Percentiles rank a stretch among this genome's conserved stretches.
phyloP scores from a whole-genome alignment of 1,284 basidiomycete species.

The Tausonia pullulans region DNA sequence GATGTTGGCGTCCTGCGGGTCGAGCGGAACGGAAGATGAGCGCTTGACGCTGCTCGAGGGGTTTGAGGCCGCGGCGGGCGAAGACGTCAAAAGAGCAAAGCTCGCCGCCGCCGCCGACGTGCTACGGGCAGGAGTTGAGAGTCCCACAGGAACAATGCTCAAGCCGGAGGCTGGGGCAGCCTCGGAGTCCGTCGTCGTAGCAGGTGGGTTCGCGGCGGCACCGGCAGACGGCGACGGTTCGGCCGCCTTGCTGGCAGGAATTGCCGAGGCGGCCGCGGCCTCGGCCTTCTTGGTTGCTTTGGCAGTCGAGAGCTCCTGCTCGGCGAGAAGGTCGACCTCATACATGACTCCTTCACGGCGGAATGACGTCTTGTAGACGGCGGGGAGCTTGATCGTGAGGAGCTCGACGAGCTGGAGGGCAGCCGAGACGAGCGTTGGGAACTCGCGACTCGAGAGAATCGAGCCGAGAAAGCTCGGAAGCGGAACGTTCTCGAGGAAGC shows the following conservation, averaged over 20 bases:
- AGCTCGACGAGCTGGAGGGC: conserved; percentile 86
- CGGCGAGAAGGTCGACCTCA: conserved; percentile 67
- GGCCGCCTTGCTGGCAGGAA: too few relatives aligned
- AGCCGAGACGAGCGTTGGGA: conserved; percentile 67
- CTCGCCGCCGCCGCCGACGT: background rate
- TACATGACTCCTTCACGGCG: conserved; percentile 86
- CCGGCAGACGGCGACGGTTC: too few relatives aligned
- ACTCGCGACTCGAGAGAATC: conserved; percentile 80
- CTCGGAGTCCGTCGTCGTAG: background rate
- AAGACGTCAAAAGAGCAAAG: conserved; percentile 19
- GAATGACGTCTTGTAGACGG: conserved; percentile 74
- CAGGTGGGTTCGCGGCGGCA: background rate
- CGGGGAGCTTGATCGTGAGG: conserved; percentile 65
- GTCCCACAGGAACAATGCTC: too few relatives aligned
- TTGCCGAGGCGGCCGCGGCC: conserved; percentile 3
- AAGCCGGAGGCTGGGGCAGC: too few relatives aligned
- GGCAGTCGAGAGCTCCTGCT: conserved; percentile 46
- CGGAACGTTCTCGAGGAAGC: conserved; percentile 70
- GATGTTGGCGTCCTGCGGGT: conserved; percentile 83
- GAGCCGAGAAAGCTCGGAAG: conserved; percentile 86
- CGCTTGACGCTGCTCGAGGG: conserved; percentile 40
- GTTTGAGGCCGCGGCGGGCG: conserved; percentile 29
- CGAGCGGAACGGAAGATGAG: conserved; percentile 35
- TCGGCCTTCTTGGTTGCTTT: conserved; percentile 36
- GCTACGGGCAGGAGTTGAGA: background rate